Evolutionary conservation across 2,329 filamentous ascomycete genomes (phyloP).

Genomic region (Magnaporthiopsis poae): DNA sequence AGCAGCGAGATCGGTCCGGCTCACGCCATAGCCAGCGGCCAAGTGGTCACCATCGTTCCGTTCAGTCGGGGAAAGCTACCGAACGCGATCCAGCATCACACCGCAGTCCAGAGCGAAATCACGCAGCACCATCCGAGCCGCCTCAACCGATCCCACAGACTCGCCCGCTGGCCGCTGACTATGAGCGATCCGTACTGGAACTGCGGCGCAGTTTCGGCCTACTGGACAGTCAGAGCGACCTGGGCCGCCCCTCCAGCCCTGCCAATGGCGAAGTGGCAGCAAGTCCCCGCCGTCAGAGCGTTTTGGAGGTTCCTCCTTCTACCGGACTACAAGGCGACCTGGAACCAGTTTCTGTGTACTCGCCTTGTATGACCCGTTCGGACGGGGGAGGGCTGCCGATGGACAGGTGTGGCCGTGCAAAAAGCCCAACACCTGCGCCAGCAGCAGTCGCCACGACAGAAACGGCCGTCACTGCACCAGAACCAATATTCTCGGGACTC

Average conservation of each 20-base stretch:
- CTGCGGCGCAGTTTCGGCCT: slow-evolving; percentile 7
- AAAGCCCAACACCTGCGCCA: not conserved
- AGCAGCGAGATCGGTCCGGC: not conserved
- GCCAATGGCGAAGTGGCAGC: not conserved
- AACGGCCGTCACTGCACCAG: not conserved
- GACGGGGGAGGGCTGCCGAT: too few relatives aligned
- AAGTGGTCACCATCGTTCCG: not conserved
- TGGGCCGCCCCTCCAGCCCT: not conserved
- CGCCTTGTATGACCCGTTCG: not conserved
- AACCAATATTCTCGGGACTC: not conserved
- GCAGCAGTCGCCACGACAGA: not conserved
- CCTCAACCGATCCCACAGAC: not conserved
- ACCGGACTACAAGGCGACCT: not conserved
- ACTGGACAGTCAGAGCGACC: not conserved
- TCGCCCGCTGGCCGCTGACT: slow-evolving; percentile 1
- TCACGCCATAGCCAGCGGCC: not conserved
- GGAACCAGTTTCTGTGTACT: not conserved
- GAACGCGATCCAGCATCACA: not conserved
- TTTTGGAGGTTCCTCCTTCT: not conserved
- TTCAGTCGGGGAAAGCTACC: not conserved
- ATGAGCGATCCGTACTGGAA: slow-evolving; percentile 1
- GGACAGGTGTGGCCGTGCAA: not conserved
- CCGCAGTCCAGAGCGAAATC: not conserved
- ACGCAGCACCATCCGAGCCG: not conserved
- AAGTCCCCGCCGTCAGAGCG: not conserved